Evolutionary conservation across 192 early-diverging fungal species (phyloP).

Genomic region (Backusella circina): DNA sequence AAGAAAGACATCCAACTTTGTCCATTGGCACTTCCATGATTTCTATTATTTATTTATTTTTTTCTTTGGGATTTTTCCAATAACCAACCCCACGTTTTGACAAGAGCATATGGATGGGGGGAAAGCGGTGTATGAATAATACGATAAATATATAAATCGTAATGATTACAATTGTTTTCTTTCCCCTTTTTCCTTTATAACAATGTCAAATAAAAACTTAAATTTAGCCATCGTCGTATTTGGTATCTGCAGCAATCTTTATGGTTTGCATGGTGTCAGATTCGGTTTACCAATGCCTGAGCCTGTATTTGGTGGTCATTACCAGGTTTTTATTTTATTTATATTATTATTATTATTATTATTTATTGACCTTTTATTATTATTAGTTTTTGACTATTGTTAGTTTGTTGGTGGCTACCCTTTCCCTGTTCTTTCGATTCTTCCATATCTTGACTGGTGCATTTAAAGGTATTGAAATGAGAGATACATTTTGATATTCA

Average conservation of each 20-base stretch:
- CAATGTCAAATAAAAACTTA: not conserved
- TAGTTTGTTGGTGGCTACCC: slow-evolving; percentile 11
- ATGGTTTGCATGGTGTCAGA: not conserved
- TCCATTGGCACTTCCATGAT: too few species aligned
- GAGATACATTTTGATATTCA: not conserved
- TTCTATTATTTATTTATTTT: too few species aligned
- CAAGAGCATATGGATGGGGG: too few species aligned
- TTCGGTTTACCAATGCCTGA: not conserved
- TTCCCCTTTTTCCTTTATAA: not conserved
- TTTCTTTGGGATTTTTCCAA: too few species aligned
- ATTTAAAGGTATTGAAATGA: slow-evolving; percentile 16
- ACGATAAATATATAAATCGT: not conserved
- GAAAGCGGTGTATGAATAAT: not conserved
- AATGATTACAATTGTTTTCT: not conserved
- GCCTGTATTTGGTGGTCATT: slow-evolving; percentile 23
- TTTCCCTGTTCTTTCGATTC: slow-evolving; percentile 14
- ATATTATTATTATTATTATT: too few species aligned
- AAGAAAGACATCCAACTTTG: too few species aligned
- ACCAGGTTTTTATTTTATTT: not conserved
- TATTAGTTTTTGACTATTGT: slow-evolving; percentile 28
- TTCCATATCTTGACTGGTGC: slow-evolving; percentile 20
- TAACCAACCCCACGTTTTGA: too few species aligned
- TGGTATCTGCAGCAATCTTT: slow-evolving; percentile 7
- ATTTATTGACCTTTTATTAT: too few species aligned
- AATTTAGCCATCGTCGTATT: not conserved